Evolutionary conservation across 306 rosid genomes (phyloP), one percentile per base, ranked within the genome.

Genomic region (Oemleria cerasiformis): DNA sequence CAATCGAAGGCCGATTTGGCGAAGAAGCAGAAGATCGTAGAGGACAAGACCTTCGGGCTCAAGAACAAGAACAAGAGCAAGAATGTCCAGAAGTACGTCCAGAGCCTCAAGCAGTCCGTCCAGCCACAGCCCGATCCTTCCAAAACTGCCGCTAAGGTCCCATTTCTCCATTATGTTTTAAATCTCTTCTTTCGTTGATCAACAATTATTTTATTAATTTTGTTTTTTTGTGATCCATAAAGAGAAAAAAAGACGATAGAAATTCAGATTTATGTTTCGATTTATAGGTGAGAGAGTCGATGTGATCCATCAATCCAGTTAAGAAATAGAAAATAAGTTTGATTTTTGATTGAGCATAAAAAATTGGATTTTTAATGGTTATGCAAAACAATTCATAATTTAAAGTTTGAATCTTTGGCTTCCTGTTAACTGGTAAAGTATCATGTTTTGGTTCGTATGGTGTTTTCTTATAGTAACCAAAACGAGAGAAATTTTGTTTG

Each of bases 31-130:
- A 92, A 90, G 84, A 20, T 88, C 69, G 93, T 90, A 20, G 98
- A 92, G 84, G 98, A 92, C 86, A 92, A 92, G 86, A 92, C 98
- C 55, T 92, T 92, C 82, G 97, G 93, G 56, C 96, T 92, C 61
- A 88, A 92, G 81, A 90, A 92, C 89, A 92, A 92, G 71, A 92
- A 90, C 86, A 92, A 92, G 79, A 88, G 98, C 79, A 92, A 92
- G 56, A 84, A 75, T 63, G 96, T 92, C 3, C 97, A 90, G 79
- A 90, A 92, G 65, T 90, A 90, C 15, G 98, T 92, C 16, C 96
- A 90, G 78, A 90, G 10, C 71, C 87, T 92, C 80, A 81, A 92
- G 73, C 90, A 81, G 59, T 82, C 97, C 7, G 96, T 83, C 5
- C 92, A 81, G 68, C 96, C 92, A 65, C 77, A 63, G 17, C 40